Conservation (phyloP, 2,329 filamentous ascomycete genomes). For the Pezicula rhizophila region DNA sequence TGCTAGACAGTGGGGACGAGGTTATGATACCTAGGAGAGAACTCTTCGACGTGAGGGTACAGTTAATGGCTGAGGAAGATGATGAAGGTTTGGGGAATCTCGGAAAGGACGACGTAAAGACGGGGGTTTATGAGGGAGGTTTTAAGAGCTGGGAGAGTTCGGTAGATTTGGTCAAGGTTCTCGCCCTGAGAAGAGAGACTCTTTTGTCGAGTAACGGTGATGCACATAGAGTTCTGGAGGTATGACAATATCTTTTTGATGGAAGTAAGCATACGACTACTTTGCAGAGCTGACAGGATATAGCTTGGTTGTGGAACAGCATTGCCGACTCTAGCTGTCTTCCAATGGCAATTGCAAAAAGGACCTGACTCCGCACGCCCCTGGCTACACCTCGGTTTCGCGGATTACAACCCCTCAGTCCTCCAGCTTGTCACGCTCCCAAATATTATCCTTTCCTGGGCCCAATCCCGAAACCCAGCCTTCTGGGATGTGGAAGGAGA, state of each 20-base stretch:
- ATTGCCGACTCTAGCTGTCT: conserved; percentile 64
- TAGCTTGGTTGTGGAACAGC: conserved; percentile 76
- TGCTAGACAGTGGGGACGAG: conserved; percentile 48
- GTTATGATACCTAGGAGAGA: conserved; percentile 64
- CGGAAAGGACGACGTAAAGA: conserved; percentile 68
- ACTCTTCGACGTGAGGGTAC: conserved; percentile 74
- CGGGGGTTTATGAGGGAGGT: conserved; percentile 78
- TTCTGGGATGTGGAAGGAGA: conserved; percentile 26
- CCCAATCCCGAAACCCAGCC: conserved; percentile 12
- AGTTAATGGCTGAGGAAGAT: conserved; percentile 71
- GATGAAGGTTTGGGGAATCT: conserved; percentile 44
- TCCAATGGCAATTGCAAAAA: conserved; percentile 47
- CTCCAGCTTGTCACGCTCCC: conserved; percentile 73
- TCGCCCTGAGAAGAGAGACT: conserved; percentile 11
- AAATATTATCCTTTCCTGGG: conserved; percentile 69
- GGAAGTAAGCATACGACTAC: background rate
- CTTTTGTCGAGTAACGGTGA: conserved; percentile 1
- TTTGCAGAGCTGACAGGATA: background rate
- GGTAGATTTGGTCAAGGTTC: conserved; percentile 67
- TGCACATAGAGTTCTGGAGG: conserved; percentile 23
- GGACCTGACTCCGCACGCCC: conserved; percentile 11
- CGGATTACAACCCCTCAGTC: conserved; percentile 77
- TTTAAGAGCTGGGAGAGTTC: conserved; percentile 91
- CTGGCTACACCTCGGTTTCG: conserved; percentile 55
- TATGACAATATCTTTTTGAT: conserved; percentile 7